Base-by-base conservation (phyloP, 176 grass and related monocot genomes). In the Chloris gayana region DNA sequence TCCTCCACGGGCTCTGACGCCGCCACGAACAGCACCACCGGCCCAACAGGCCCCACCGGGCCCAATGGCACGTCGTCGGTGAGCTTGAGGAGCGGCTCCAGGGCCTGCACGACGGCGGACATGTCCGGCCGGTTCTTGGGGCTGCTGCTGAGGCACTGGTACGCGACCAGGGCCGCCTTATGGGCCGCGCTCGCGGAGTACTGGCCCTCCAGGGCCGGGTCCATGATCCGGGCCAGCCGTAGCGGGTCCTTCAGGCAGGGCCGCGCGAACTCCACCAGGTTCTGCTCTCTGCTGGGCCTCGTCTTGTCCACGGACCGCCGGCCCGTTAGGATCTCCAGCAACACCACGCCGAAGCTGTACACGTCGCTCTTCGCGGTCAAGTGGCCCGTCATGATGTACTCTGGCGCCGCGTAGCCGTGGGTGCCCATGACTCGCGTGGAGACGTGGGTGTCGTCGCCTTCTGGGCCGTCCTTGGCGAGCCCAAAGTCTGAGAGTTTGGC, bases 341-440 rank as follows among this genome's bases (percentile, higher is more conserved):
- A 62, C 30, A 98, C 88, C 49, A 98, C 95, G 26, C 95, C 95
- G 25, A 87, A 95, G 67, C 95, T 98, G 31, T 98, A 98, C 62
- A 98, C 80, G 64, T 98, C 95, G 38, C 95, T 93, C 83, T 84
- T 93, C 14, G 90, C 58, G 10, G 95, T 98, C 1, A 98, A 81
- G 81, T 94, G 95, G 26, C 95, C 95, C 64, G 95, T 98, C 92
- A 98, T 83, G 90, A 98, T 98, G 83, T 98, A 98, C 78, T 98
- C 95, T 22, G 95, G 95, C 49, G 95, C 95, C 6, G 95, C 92
- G 21, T 94, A 98, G 26, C 95, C 95, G 6, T 94, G 88, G 1
- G 92, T 98, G 25, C 95, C 92, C 95, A 98, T 98, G 2, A 98
- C 88, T 22, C 92, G 78, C 1, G 92, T 94, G 5, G 95, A 94